Evolutionary conservation across 805 yeast genomes (phyloP).

Genomic region (Yarrowia alimentaria): DNA sequence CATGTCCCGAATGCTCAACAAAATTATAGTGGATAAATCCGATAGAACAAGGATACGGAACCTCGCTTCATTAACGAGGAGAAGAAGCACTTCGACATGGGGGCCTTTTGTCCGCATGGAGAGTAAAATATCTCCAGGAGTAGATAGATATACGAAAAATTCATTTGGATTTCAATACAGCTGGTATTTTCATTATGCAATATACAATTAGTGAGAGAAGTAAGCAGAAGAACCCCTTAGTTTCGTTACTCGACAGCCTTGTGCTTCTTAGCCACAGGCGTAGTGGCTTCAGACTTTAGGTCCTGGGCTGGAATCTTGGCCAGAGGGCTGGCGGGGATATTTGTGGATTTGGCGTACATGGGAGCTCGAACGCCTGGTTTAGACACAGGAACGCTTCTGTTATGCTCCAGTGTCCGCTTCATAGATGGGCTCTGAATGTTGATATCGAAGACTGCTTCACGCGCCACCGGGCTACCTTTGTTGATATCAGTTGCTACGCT

Average conservation of each 20-base stretch:
- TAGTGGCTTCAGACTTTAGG: slow-evolving; percentile 7
- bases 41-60: background rate
- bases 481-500: slow-evolving; percentile 22
- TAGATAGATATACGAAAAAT: background rate
- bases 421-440: slow-evolving; percentile 22
- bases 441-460: slow-evolving; percentile 12
- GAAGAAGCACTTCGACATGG: no score
- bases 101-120: background rate
- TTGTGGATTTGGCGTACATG: slow-evolving; percentile 24
- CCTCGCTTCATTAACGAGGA: no score
- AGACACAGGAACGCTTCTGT: slow-evolving; percentile 4
- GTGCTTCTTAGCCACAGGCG: slow-evolving; percentile 13
- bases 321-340: slow-evolving; percentile 23
- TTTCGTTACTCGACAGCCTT: slow-evolving; percentile 3
- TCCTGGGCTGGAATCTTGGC: background rate
- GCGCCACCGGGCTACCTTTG: slow-evolving; percentile 16
- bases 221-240: no score
- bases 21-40: slow-evolving; percentile 5
- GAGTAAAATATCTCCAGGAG: background rate
- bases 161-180: background rate
- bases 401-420: slow-evolving; percentile 11
- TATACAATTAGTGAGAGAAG: no score
- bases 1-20: background rate
- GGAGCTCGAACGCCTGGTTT: background rate
- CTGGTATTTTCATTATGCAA: background rate